Conservation (phyloP, 1,139 yeast genomes). For the Nakaseomyces uthaithaninus region DNA sequence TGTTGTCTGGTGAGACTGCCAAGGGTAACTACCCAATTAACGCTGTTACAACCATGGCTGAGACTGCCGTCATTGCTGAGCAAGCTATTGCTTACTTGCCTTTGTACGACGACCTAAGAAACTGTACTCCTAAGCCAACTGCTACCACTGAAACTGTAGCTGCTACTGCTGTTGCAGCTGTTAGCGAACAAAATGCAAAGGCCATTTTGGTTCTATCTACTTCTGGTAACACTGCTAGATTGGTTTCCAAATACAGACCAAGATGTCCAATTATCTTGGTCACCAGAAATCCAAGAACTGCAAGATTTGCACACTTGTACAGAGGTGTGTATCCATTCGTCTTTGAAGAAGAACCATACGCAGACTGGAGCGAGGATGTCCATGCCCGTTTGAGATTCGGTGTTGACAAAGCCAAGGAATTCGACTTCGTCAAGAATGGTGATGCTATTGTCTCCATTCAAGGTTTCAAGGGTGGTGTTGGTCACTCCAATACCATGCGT, state of each 20-base stretch:
- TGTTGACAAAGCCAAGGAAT: slow-evolving; percentile 77
- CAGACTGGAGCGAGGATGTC: slow-evolving; percentile 94
- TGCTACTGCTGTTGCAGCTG: slow-evolving; percentile 91
- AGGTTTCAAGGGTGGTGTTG: slow-evolving; percentile 98
- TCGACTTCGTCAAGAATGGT: slow-evolving; percentile 80
- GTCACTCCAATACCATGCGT: slow-evolving; percentile 98
- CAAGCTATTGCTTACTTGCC: slow-evolving; percentile 88
- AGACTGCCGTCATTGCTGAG: slow-evolving; percentile 93
- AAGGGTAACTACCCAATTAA: slow-evolving; percentile 97
- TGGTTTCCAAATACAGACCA: slow-evolving; percentile 95
- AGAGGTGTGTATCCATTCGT: slow-evolving; percentile 98
- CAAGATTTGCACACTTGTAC: slow-evolving; percentile 91
- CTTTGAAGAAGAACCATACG: slow-evolving; percentile 57
- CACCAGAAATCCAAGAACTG: slow-evolving; percentile 87
- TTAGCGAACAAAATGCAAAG: slow-evolving; percentile 92
- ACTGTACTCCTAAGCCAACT: slow-evolving; percentile 80
- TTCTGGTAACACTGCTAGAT: slow-evolving; percentile 90
- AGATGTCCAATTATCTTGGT: slow-evolving; percentile 96
- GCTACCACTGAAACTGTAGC: slow-evolving; percentile 96
- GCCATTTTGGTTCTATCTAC: slow-evolving; percentile 95
- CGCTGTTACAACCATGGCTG: slow-evolving; percentile 98
- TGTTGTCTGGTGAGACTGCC: slow-evolving; percentile 99
- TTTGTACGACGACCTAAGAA: slow-evolving; percentile 80
- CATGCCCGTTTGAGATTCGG: slow-evolving; percentile 94
- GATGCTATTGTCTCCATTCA: slow-evolving; percentile 90